Evolutionary conservation across 768 basidiomycete genomes (phyloP), one percentile per base, ranked within the genome.

Genomic region (Suillus lakei): DNA sequence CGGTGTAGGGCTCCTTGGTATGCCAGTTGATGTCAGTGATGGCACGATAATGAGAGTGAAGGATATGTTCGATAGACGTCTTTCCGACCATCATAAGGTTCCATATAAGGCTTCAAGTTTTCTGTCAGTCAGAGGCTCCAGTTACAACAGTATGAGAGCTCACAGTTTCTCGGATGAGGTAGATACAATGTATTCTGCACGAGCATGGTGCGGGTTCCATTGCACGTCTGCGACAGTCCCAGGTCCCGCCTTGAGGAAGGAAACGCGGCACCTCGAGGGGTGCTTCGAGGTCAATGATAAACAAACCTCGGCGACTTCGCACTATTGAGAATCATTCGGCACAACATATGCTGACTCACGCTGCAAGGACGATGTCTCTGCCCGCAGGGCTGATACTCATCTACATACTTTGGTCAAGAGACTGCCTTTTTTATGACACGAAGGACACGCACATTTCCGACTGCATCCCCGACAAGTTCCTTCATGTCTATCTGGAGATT

Each of bases 21-120:
- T 95, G 93, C 97, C 97, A 99, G 73, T 99, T 99, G 73, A 99
- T 94, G 73, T 99, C 98, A 4, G 98, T 98, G 62, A 99, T 96
- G 5, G 96, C 95, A 53, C 97, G 89, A 67, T 95, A 93, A 73
- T 99, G 98, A 1, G 93, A 91, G 66, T 91, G 90, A 5, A 98
- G 83, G 38, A 94, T 89, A 66, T 92, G 88, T 69, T 95, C 85
- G 39, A 99, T 94, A 2, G 91, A 90, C 2, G 90, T 91, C 70
- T 91, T 91, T 18, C 88, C 88, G 18, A 83, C 76, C 50, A 91
- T 80, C 62, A 86, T 75, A n/a, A 98, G 81, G 77, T 99, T 98
- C 97, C 98, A 99, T 64, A 99, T 94, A 3, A 99, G 84, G 50
- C 92, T 92, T 65, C 9, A 36, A 43, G 13, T 34, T 18, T 48